These are phyloP conservation scores for Skeletonema menzelii DNA, from an alignment of 108 stramenopile species.

Conservation along the genomic window DNA sequence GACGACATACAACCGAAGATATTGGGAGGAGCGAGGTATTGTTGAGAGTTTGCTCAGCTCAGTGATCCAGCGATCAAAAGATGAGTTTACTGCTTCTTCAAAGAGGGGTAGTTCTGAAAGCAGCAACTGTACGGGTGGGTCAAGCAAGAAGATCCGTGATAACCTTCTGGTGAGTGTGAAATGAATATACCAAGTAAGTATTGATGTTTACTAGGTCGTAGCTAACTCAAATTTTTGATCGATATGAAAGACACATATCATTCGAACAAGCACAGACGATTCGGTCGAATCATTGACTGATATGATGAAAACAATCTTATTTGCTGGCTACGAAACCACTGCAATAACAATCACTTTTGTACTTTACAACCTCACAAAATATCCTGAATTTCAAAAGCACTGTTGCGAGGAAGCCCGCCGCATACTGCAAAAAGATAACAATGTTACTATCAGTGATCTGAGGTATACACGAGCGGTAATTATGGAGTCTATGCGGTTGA, in stretches of 20 bases:
- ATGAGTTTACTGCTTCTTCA: neutral
- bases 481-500: neutral
- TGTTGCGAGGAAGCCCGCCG: neutral
- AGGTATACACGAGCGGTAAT: neutral
- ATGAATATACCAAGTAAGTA: too few species aligned
- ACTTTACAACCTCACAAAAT: neutral
- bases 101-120: neutral
- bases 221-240: too few species aligned
- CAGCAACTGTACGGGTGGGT: neutral
- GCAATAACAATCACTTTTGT: neutral
- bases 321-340: neutral
- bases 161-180: too few species aligned
- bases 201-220: too few species aligned
- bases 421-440: neutral
- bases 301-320: conserved; percentile 2
- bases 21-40: neutral
- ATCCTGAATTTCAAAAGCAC: neutral
- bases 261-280: neutral
- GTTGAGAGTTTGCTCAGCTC: neutral
- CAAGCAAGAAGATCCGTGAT: neutral
- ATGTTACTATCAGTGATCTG: neutral
- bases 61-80: neutral
- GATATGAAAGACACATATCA: neutral
- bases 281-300: neutral
- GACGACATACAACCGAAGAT: neutral